Base-by-base conservation (phyloP, 2,329 filamentous ascomycete species). In the Fusarium sp. region DNA sequence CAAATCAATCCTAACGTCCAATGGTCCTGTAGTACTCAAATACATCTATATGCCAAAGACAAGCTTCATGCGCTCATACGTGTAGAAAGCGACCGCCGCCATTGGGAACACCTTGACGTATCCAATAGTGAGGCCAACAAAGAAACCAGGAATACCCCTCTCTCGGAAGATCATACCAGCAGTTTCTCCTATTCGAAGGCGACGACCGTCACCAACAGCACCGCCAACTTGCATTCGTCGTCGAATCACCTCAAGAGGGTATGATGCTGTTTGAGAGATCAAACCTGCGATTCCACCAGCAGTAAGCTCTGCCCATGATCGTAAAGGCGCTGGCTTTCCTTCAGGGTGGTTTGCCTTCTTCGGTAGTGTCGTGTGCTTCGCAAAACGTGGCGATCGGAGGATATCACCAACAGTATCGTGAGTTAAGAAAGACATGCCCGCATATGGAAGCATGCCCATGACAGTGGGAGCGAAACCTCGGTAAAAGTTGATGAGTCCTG, bases 141-240 rank as follows among this genome's bases (percentile, higher is more conserved):
- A 99, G 85, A 97, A 98, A 0, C 96, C 96, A 57, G 88, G 87
- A 67, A 92, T 83, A 0, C 96, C 96, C 64, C 88, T 88, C 83
- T 98, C 94, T 50, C 88, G 85, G 75, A 91, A 91, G 72, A 99
- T 96, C 80, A 91, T 88, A 73, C 83, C 85, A 6, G 91, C 91
- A 2, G 96, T 97, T 83, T 98, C 96, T 21, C 85, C 84, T 72
- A 99, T 94, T 57, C 91, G 87, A 50, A 97, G 83, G 50, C 93
- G 86, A 77, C 90, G 94, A 0, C 96, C 95, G 80, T 98, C 95
- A 3, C 96, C 96, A 2, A 98, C 94, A 0, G 96, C 95, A 16
- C 96, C 96, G 53, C 94, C 94, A 19, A 99, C 96, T 81, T 99
- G 96, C 96, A 99, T 98, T 53, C 96, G 88, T 72, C 96, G 88